phyloP scores from a whole-genome alignment of 2,329 filamentous ascomycete species.

The Xylariaceae sp. region DNA sequence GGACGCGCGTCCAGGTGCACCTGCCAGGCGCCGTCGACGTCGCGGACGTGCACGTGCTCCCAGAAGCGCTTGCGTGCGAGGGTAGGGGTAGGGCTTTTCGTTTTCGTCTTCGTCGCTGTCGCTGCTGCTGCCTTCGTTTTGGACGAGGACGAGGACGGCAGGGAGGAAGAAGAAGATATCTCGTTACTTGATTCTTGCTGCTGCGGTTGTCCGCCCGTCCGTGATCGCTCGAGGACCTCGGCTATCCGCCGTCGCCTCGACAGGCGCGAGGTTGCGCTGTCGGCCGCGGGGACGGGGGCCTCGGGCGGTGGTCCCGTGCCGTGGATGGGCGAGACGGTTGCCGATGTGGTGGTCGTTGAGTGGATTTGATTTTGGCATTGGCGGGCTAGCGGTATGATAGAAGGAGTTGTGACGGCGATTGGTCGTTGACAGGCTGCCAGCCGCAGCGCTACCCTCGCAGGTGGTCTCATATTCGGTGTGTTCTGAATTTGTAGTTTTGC shows the following conservation, averaged over 20 bases:
- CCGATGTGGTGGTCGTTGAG: constrained; percentile 41
- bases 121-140: too few species aligned
- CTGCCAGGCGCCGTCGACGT: constrained; percentile 62
- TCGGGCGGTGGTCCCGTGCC: constrained; percentile 63
- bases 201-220: constrained; percentile 46
- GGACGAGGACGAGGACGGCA: constrained; percentile 13
- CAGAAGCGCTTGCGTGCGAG: constrained; percentile 78
- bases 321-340: constrained; percentile 55
- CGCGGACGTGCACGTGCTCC: constrained; percentile 76
- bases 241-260: constrained; percentile 57
- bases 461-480: constrained; percentile 43
- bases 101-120: not conserved
- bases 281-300: constrained; percentile 51
- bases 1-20: constrained; percentile 78
- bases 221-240: constrained; percentile 55
- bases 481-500: not conserved
- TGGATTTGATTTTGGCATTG: constrained; percentile 30
- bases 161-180: too few species aligned
- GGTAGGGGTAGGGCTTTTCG: constrained; percentile 15
- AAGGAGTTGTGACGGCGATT: constrained; percentile 28
- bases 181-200: too few species aligned
- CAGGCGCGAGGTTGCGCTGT: constrained; percentile 43
- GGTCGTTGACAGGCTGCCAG: constrained; percentile 35
- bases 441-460: constrained; percentile 44
- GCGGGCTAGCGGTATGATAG: constrained; percentile 28